Evolutionary conservation across 2,329 filamentous ascomycete genomes (phyloP).

Genomic region (Stagonosporopsis rhizophila): DNA sequence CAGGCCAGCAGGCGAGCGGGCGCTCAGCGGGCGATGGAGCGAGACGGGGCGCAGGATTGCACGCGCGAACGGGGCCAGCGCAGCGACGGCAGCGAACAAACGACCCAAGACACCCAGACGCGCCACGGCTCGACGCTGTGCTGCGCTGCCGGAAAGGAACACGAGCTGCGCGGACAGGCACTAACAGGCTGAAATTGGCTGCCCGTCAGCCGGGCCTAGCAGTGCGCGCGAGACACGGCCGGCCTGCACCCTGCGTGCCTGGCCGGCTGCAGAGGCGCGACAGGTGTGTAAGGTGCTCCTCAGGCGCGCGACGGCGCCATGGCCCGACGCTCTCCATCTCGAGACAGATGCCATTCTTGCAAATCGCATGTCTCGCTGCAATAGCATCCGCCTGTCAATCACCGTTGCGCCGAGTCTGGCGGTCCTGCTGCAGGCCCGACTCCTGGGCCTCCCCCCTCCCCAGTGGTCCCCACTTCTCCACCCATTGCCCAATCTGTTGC

Average conservation of each 20-base stretch:
- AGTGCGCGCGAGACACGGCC: constrained; percentile 11
- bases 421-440: neutral
- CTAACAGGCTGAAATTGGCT: constrained; percentile 27
- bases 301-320: neutral
- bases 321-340: no score
- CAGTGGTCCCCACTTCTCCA: constrained; percentile 13
- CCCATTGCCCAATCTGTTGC: neutral
- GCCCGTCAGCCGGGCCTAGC: constrained; percentile 3
- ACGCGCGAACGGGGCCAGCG: constrained; percentile 1
- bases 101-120: constrained; percentile 16
- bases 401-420: neutral
- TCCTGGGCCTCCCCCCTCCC: neutral
- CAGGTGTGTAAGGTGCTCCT: no score
- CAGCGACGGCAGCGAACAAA: constrained; percentile 5
- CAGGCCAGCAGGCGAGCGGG: no score
- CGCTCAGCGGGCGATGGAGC: constrained; percentile 11
- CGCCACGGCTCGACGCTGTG: constrained; percentile 7
- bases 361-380: constrained; percentile 11
- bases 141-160: constrained; percentile 9
- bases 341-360: constrained; percentile 7
- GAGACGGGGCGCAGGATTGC: constrained; percentile 5
- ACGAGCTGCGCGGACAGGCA: constrained; percentile 21
- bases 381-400: neutral
- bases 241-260: neutral
- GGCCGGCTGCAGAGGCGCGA: no score